Percentiles rank a stretch among this genome's conserved stretches.
Evolutionary conservation across 1,139 yeast genomes (phyloP).

Genomic region (Debaryomyces nepalensis): DNA sequence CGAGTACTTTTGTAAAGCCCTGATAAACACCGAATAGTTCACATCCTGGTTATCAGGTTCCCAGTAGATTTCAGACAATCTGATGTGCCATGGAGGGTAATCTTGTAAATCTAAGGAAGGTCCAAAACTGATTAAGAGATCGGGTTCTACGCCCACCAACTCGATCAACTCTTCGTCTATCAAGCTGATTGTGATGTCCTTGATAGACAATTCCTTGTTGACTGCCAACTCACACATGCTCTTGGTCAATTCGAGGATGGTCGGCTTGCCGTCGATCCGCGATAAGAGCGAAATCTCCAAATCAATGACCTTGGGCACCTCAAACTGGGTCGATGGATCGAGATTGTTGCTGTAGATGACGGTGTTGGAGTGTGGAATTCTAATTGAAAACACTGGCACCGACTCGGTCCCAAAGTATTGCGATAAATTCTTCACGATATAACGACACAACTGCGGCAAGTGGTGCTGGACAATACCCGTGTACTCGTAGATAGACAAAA

Average conservation of each 20-base stretch:
- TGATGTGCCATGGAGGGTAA: conserved; percentile 97
- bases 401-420: conserved; percentile 76
- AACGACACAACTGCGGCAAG: conserved; percentile 60
- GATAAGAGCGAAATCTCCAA: conserved; percentile 72
- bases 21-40: conserved; percentile 79
- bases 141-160: conserved; percentile 89
- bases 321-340: conserved; percentile 19
- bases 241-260: conserved; percentile 84
- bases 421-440: conserved; percentile 63
- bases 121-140: conserved; percentile 81
- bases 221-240: conserved; percentile 81
- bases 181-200: conserved; percentile 73
- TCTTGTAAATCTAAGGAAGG: conserved; percentile 88
- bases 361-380: conserved; percentile 64
- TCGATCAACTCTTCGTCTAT: conserved; percentile 77
- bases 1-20: conserved; percentile 81
- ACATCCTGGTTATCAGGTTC: conserved; percentile 83
- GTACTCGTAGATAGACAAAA: conserved; percentile 77
- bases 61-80: conserved; percentile 90
- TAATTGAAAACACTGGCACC: conserved; percentile 63
- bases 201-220: conserved; percentile 60
- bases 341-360: conserved; percentile 47
- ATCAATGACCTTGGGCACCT: conserved; percentile 38
- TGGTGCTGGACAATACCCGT: conserved; percentile 67
- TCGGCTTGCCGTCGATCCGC: conserved; percentile 83